A percentile compares a stretch with the other conserved stretches of the same genome.
phyloP scores from a whole-genome alignment of 1,284 basidiomycete genomes.

The Caloboletus firmus region DNA sequence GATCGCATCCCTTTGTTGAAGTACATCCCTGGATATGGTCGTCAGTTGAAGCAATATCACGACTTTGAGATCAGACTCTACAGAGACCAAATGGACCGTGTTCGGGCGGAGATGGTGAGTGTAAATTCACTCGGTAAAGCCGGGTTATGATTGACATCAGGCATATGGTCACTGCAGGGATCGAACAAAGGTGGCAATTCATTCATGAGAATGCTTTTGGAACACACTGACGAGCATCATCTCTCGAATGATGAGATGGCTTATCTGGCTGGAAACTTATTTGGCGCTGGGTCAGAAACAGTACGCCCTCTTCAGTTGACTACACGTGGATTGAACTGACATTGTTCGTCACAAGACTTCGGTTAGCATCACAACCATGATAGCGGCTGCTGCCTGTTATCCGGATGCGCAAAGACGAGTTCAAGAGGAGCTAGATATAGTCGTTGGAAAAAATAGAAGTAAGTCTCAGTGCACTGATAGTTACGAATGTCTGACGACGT shows the following conservation, averaged over 20 bases:
- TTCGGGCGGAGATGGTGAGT: slow-evolving; percentile 47
- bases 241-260: slow-evolving; percentile 55
- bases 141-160: not conserved
- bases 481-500: not conserved
- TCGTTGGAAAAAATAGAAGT: slow-evolving; percentile 54
- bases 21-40: slow-evolving; percentile 32
- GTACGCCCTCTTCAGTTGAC: slow-evolving; percentile 21
- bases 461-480: slow-evolving; percentile 13
- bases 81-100: slow-evolving; percentile 46
- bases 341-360: slow-evolving; percentile 40
- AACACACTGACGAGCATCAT: slow-evolving; percentile 46
- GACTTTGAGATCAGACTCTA: slow-evolving; percentile 56
- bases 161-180: slow-evolving; percentile 17
- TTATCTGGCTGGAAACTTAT: slow-evolving; percentile 62
- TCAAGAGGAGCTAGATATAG: slow-evolving; percentile 58
- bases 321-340: not conserved
- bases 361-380: slow-evolving; percentile 53
- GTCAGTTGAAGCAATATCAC: slow-evolving; percentile 42
- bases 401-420: slow-evolving; percentile 56
- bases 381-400: slow-evolving; percentile 64
- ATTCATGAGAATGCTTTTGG: slow-evolving; percentile 57
- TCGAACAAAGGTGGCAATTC: slow-evolving; percentile 41
- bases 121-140: not conserved
- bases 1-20: slow-evolving; percentile 57
- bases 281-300: slow-evolving; percentile 62